A percentile compares a stretch with the other conserved stretches of the same genome.
Evolutionary conservation across 306 rosid species (phyloP).

Genomic region (Ormosia emarginata): DNA sequence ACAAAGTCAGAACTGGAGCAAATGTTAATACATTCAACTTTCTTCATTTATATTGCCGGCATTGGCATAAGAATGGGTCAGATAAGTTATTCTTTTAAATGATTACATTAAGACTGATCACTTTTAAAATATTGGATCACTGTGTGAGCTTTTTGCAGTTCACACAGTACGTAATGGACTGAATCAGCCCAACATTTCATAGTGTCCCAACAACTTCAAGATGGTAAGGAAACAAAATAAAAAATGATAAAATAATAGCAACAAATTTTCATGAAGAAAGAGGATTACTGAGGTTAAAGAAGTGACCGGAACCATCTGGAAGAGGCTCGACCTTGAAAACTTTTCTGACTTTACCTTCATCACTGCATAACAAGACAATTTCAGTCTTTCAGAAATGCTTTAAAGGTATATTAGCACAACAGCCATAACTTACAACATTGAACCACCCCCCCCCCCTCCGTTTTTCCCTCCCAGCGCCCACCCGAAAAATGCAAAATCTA

Average conservation of each 20-base stretch:
- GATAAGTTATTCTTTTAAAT: conserved; percentile 1
- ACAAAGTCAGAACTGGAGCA: conserved; percentile 15
- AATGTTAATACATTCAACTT: neutral
- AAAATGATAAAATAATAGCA: neutral
- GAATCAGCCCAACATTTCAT: neutral
- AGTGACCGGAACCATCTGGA: conserved; percentile 90
- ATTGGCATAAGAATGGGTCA: neutral
- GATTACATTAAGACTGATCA: neutral
- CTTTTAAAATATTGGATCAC: neutral
- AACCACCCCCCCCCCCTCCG: neutral
- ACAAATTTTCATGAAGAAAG: conserved; percentile 29
- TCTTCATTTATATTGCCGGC: neutral
- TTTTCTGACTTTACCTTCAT: conserved; percentile 88
- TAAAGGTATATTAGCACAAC: neutral
- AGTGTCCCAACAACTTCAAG: neutral
- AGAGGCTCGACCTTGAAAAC: conserved; percentile 89
- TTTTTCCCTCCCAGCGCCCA: neutral
- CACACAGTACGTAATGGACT: neutral
- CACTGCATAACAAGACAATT: conserved; percentile 55
- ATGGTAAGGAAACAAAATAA: neutral
- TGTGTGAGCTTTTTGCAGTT: neutral
- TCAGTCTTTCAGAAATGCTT: neutral
- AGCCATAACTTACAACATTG: neutral
- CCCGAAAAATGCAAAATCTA: neutral
- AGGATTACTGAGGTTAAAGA: conserved; percentile 82